Conservation (phyloP, 2,329 filamentous ascomycete species). For the Trichoderma atrobrunneum region DNA sequence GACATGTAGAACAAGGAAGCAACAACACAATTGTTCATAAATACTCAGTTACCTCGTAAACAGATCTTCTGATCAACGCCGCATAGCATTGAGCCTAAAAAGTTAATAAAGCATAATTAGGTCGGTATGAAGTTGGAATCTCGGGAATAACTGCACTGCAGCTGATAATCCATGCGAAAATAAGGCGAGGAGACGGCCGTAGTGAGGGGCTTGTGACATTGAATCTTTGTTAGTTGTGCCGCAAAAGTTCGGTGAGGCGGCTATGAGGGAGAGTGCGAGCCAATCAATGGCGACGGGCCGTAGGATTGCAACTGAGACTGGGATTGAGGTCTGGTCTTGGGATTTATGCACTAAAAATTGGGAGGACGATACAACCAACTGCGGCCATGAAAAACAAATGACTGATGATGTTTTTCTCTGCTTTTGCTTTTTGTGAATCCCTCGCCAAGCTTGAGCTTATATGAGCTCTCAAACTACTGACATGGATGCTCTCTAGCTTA, state of each 20-base stretch:
- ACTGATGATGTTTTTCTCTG: not conserved
- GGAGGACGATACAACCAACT: not conserved
- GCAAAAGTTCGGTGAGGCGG: not conserved
- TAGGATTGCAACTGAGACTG: not conserved
- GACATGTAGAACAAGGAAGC: not conserved
- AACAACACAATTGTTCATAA: not conserved
- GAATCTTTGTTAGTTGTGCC: not conserved
- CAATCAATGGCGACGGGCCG: not conserved
- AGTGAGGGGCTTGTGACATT: not conserved
- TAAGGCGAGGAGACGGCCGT: not conserved
- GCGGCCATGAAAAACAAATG: not conserved
- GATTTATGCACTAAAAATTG: not conserved
- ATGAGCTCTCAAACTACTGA: not conserved
- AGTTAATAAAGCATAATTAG: not conserved
- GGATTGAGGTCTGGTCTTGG: not conserved
- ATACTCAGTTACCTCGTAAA: not conserved
- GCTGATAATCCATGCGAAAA: not conserved
- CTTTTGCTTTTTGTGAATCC: not conserved
- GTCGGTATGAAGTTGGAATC: not conserved
- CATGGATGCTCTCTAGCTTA: not conserved
- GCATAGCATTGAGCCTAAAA: not conserved
- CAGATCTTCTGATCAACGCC: not conserved
- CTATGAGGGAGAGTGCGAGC: not conserved
- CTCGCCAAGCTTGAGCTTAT: not conserved
- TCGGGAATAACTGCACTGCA: not conserved